These are phyloP conservation scores for Penicillium malachiteum DNA, from an alignment of 495 filamentous ascomycete species.

Conservation along the genomic window DNA sequence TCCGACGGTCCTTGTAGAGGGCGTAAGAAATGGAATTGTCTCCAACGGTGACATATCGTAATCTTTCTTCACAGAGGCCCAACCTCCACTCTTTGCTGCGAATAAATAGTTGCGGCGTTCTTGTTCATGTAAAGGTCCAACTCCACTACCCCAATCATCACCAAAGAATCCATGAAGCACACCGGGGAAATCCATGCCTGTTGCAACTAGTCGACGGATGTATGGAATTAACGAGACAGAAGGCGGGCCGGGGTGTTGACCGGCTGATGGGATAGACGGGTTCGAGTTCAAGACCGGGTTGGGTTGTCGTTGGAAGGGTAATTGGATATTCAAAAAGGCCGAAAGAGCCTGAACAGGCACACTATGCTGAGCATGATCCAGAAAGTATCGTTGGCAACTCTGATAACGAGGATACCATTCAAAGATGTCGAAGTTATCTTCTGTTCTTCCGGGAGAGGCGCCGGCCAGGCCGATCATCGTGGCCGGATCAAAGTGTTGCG, in stretches of 20 bases:
- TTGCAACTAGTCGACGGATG: constrained; percentile 85
- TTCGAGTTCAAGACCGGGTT: constrained; percentile 38
- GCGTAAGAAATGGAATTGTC: constrained; percentile 79
- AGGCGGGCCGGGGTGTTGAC: constrained; percentile 24
- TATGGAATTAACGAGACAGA: constrained; percentile 82
- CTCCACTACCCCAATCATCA: constrained; percentile 78
- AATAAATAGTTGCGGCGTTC: constrained; percentile 95
- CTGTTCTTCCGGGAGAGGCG: constrained; percentile 34
- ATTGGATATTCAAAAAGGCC: constrained; percentile 81
- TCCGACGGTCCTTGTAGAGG: constrained; percentile 72
- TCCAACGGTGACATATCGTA: constrained; percentile 85
- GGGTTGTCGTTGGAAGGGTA: constrained; percentile 49
- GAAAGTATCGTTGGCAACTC: constrained; percentile 88
- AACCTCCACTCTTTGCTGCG: constrained; percentile 86
- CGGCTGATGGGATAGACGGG: constrained; percentile 31
- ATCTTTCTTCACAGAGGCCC: constrained; percentile 80
- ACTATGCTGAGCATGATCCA: constrained; percentile 87
- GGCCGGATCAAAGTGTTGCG: constrained; percentile 40
- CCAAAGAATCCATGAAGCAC: constrained; percentile 94
- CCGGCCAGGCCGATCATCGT: constrained; percentile 40
- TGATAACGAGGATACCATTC: constrained; percentile 94
- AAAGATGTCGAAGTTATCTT: constrained; percentile 69
- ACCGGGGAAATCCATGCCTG: constrained; percentile 81
- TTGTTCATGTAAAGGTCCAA: constrained; percentile 80
- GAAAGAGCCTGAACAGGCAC: constrained; percentile 82